Evolutionary conservation across 345 rosid genomes (phyloP), one percentile per base, ranked within the genome.

Genomic region (Hypericum perforatum): DNA sequence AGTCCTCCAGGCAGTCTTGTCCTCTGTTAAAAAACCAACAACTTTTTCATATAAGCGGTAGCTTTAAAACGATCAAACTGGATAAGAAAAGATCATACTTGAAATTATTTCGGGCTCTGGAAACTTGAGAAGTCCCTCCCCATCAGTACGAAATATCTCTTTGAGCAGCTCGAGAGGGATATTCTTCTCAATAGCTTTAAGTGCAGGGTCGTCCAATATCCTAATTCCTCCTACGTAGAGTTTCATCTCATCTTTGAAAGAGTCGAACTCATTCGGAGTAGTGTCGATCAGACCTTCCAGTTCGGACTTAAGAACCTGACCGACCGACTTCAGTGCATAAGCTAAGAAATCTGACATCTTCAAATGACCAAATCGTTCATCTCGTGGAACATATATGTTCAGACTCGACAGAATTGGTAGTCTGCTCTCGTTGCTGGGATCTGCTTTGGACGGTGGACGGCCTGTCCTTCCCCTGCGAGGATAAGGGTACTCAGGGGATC

Each of bases 381-480:
- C 80, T 52, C 65, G 57, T 0, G 80, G 80, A 48, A 76, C 70
- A 57, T 76, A 63, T 11, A 54, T 54, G 62, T 69, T 39, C 13
- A 69, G 50, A 59, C 70, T 72, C 59, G 41, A 8, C 6, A 72
- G 64, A 41, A 61, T 39, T 8, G 74, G 65, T 45, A 57, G 40
- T 59, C 77, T 68, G 51, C 65, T 69, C 64, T 76, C 74, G 0
- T 40, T 53, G 6, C 41, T 63, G 7, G 74, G 65, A 65, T 76
- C 80, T 71, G 74, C 43, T 53, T 15, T 48, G 6, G 13, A 32
- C 12, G 68, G 72, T 14, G 68, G 37, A 43, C 80, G 61, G 54
- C 80, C 67, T 5, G 80, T 76, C 56, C 80, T 76, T 45, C 72
- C 77, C 38, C 80, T 65, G 22, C 80, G 70, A 54, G 80, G 80